Percentiles rank a stretch among this genome's conserved stretches.
Evolutionary conservation across 2,329 filamentous ascomycete species (phyloP).

Genomic region (Pezicula carpinea): DNA sequence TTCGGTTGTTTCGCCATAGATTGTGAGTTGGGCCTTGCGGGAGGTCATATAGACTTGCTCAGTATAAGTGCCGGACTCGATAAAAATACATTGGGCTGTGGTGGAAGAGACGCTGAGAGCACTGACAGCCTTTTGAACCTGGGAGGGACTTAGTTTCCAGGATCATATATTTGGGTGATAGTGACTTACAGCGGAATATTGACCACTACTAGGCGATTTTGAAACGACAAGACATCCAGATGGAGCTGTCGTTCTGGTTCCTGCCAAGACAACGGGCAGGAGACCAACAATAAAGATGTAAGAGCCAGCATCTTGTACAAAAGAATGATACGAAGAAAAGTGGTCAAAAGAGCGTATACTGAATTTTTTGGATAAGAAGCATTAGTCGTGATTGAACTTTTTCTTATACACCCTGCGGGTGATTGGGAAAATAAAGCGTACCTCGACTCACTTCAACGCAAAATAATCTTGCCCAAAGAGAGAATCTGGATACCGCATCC

Average conservation of each 20-base stretch:
- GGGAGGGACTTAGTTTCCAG: slow-evolving; percentile 1
- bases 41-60: slow-evolving; percentile 48
- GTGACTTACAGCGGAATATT: slow-evolving; percentile 34
- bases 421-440: too few relatives aligned
- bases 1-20: slow-evolving; percentile 46
- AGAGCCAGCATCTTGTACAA: not conserved
- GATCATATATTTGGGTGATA: not conserved
- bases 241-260: slow-evolving; percentile 35
- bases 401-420: too few relatives aligned
- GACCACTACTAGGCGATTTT: slow-evolving; percentile 23
- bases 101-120: slow-evolving; percentile 38
- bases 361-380: not conserved
- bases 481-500: too few relatives aligned
- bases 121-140: slow-evolving; percentile 42
- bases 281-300: not conserved
- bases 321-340: not conserved
- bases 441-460: too few relatives aligned
- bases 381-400: too few relatives aligned
- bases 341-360: not conserved
- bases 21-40: slow-evolving; percentile 40
- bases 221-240: slow-evolving; percentile 38
- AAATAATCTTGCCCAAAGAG: too few relatives aligned
- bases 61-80: slow-evolving; percentile 47
- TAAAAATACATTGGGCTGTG: slow-evolving; percentile 45
- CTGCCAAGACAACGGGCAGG: slow-evolving; percentile 4